These are phyloP conservation scores for Dimocarpus longan DNA, from an alignment of 345 rosid genomes.

Conservation along the genomic window DNA sequence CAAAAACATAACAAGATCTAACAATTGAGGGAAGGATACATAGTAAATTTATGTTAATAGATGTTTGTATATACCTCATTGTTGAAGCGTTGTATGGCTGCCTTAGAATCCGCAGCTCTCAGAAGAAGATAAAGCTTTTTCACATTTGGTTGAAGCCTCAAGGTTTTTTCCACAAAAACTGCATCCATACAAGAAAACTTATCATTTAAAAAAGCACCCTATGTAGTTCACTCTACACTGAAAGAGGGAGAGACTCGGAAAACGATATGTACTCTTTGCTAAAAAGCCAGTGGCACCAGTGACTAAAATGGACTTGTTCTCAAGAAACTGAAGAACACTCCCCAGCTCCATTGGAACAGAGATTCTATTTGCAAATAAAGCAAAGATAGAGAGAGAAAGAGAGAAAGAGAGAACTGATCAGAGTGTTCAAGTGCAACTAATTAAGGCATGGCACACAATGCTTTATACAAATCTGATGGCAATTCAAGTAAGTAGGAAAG, in stretches of 20 bases:
- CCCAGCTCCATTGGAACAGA: constrained; percentile 51
- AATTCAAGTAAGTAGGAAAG: neutral
- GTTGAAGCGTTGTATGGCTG: constrained; percentile 64
- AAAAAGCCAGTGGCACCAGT: constrained; percentile 70
- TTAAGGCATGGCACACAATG: neutral
- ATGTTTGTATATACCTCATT: constrained; percentile 52
- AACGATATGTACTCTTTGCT: constrained; percentile 52
- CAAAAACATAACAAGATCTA: neutral
- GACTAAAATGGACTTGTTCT: constrained; percentile 54
- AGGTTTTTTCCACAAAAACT: constrained; percentile 81
- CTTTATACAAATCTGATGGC: neutral
- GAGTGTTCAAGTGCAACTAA: neutral
- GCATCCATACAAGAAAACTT: constrained; percentile 9
- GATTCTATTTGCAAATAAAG: neutral
- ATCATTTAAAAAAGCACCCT: neutral
- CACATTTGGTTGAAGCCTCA: constrained; percentile 81
- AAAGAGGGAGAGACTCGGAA: neutral
- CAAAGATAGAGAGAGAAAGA: neutral
- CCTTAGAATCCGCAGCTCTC: constrained; percentile 69
- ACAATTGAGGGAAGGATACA: neutral
- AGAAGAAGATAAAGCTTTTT: constrained; percentile 77
- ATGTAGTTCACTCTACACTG: neutral
- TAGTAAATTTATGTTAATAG: too few species aligned
- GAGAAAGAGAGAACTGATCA: neutral
- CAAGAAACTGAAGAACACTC: constrained; percentile 53